Evolutionary conservation across 805 yeast species (phyloP), one percentile per base, ranked within the genome.

Genomic region (Ogataea glucozyma): DNA sequence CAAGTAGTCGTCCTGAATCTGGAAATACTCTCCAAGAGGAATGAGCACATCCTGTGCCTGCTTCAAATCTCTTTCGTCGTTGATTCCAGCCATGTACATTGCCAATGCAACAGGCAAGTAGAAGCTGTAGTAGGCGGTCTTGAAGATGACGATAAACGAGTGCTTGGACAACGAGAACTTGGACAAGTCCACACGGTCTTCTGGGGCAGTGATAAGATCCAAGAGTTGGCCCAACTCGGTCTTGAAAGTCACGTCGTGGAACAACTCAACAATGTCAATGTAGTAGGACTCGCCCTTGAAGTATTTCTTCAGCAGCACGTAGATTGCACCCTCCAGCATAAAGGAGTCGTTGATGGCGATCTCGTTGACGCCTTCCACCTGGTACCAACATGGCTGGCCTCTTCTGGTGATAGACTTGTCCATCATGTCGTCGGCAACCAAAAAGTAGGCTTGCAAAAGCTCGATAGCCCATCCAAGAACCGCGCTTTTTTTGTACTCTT

Each of bases 391-490:
- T 53, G 97, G 93, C 70, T 91, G 97, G 47, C 97, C 99, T 66
- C 99, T 84, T 76, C 99, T 86, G 31, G 99, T 93, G 65, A 88
- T 85, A 24, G 96, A 86, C 54, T 81, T 80, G 66, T 93, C 99
- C 99, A 93, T 93, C 81, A 93, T 93, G 65, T 93, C 99, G 65
- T 93, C 99, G 23, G 98, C 95, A 44, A 93, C 98, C 58, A 93
- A 76, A 75, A 93, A 93, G 66, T 88, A 93, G 2, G 97, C 98
- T 70, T 91, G 99, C 55, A 91, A 74, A 52, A 93, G 75, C 71
- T 93, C 99, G 54, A 93, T 81, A 56, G 88, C 76, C 99, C 99
- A 93, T 17, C 99, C 99, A 52, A 93, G 75, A 38, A 90, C 71
- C 8, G 97, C 93, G 27, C 88, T 86, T 58, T 81, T 83, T 65